Percentiles rank a stretch among this genome's conserved stretches.
phyloP scores from a whole-genome alignment of 2,329 filamentous ascomycete species.

The Pestalotiopsis sp. region DNA sequence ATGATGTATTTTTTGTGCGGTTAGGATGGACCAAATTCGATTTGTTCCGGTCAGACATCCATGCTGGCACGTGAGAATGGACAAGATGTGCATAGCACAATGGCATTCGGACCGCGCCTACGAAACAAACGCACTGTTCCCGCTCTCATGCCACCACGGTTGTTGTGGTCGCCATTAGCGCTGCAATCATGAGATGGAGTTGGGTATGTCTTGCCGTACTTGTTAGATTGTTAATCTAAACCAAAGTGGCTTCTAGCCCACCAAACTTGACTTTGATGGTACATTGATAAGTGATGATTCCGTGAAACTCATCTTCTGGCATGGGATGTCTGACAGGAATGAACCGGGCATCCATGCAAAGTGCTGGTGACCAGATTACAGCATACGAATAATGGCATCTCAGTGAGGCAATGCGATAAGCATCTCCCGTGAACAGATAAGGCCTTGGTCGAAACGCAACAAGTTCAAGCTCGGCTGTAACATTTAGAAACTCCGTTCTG shows the following conservation, averaged over 20 bases:
- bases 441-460: too few species aligned
- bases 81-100: background rate
- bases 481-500: too few species aligned
- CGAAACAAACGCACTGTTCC: background rate
- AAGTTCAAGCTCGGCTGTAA: too few species aligned
- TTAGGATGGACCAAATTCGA: slow-evolving; percentile 2
- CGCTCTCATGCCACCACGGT: background rate
- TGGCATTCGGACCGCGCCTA: background rate
- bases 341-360: too few species aligned
- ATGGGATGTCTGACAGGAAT: too few species aligned
- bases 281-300: background rate
- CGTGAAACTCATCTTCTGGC: background rate
- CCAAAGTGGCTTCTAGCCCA: slow-evolving; percentile 11
- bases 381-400: too few species aligned
- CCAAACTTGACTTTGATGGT: background rate
- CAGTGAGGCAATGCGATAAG: too few species aligned
- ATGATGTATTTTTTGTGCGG: slow-evolving; percentile 5
- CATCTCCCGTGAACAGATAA: too few species aligned
- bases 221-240: slow-evolving; percentile 13
- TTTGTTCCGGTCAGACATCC: background rate
- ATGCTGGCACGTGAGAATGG: background rate
- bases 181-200: background rate
- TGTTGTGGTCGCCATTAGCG: background rate
- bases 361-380: too few species aligned
- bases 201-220: background rate